These are phyloP conservation scores for Colletotrichum filicis DNA, from an alignment of 2,329 filamentous ascomycete species.

Conservation along the genomic window DNA sequence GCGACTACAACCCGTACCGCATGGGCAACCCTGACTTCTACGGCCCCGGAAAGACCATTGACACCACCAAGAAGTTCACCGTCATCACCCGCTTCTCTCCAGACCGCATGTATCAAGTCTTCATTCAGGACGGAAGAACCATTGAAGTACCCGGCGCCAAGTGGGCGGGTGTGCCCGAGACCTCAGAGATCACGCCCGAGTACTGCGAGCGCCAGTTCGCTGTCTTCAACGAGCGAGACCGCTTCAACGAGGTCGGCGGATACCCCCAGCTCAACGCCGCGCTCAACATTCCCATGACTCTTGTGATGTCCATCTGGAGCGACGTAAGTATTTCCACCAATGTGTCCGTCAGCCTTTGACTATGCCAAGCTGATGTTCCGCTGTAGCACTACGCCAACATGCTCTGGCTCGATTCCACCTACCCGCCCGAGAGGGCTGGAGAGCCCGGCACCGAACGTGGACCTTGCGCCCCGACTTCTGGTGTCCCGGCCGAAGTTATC, in stretches of 20 bases:
- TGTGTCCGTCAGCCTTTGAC: background rate
- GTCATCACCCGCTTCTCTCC: constrained; percentile 69
- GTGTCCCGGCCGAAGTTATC: constrained; percentile 57
- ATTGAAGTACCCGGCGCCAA: constrained; percentile 36
- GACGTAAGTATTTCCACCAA: constrained; percentile 48
- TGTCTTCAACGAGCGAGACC: constrained; percentile 61
- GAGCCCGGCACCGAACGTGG: constrained; percentile 57
- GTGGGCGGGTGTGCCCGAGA: constrained; percentile 59
- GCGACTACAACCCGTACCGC: constrained; percentile 74
- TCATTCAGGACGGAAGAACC: constrained; percentile 33
- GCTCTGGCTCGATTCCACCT: constrained; percentile 72
- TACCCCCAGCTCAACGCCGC: constrained; percentile 63
- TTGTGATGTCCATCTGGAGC: constrained; percentile 71
- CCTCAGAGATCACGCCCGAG: constrained; percentile 63
- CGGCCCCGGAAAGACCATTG: constrained; percentile 65
- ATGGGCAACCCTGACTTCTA: constrained; percentile 69
- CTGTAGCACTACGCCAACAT: constrained; percentile 66
- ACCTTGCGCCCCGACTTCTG: constrained; percentile 55
- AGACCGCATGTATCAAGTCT: constrained; percentile 34
- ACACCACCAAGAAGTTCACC: constrained; percentile 67
- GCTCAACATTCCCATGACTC: constrained; percentile 66
- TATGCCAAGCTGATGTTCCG: background rate
- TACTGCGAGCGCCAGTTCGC: constrained; percentile 67
- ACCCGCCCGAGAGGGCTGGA: constrained; percentile 51
- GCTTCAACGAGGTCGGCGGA: constrained; percentile 64